Evolutionary conservation across 2,329 filamentous ascomycete species (phyloP).

Genomic region (Nemania serpens): DNA sequence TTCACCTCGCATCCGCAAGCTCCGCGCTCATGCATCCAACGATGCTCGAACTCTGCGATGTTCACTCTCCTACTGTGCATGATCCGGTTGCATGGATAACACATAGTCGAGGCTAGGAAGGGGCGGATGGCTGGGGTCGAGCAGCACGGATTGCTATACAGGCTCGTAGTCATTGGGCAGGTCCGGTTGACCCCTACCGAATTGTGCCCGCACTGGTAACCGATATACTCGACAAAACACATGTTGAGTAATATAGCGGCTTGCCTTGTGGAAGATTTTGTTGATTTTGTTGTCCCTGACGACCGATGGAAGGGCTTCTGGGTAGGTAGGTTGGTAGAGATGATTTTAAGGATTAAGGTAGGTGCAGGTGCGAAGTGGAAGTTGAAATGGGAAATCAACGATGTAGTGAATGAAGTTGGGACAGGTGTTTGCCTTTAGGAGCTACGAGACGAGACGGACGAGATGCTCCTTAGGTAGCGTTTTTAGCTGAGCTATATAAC

Average conservation of each 20-base stretch:
- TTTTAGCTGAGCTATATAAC: not conserved
- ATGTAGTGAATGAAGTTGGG: not conserved
- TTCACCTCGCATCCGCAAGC: constrained; percentile 45
- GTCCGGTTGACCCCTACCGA: constrained; percentile 46
- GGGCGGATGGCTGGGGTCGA: constrained; percentile 38
- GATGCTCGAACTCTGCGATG: constrained; percentile 49
- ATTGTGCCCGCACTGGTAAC: constrained; percentile 55
- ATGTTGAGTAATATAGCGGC: constrained; percentile 38
- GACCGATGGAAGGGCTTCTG: not conserved
- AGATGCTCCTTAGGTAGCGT: not conserved
- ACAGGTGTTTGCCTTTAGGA: not conserved
- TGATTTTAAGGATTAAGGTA: not conserved
- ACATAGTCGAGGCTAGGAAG: constrained; percentile 44
- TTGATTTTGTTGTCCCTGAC: not conserved
- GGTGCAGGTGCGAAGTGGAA: not conserved
- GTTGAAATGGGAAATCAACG: not conserved
- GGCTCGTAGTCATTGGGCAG: constrained; percentile 50
- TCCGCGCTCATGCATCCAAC: constrained; percentile 52
- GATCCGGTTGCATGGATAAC: constrained; percentile 45
- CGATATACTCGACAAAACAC: constrained; percentile 53
- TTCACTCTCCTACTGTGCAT: constrained; percentile 47
- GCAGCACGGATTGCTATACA: constrained; percentile 45
- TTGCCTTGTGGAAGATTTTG: not conserved
- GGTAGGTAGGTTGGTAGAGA: not conserved
- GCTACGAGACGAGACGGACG: too few species aligned